phyloP scores from a whole-genome alignment of 2,329 filamentous ascomycete genomes.

The Sporothrix pallida region DNA sequence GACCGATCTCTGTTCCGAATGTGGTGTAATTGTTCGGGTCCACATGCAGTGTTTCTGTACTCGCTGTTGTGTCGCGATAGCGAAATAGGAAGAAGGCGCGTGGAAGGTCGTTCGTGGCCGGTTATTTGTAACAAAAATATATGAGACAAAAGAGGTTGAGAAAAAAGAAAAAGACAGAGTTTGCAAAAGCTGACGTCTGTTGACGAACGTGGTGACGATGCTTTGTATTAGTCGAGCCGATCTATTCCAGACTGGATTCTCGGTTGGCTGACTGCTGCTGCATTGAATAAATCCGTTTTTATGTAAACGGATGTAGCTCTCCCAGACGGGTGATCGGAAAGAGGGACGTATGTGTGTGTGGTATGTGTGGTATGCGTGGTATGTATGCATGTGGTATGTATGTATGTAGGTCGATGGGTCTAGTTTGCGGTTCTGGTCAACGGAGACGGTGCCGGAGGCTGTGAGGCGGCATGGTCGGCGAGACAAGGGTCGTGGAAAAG shows the following conservation, averaged over 20 bases:
- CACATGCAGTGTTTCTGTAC: constrained; percentile 12
- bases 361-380: not conserved
- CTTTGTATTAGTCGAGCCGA: constrained; percentile 9
- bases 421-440: not conserved
- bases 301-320: not conserved
- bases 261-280: not conserved
- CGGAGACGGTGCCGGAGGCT: constrained; percentile 19
- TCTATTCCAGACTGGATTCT: constrained; percentile 9
- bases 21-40: constrained; percentile 18
- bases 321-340: not conserved
- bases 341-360: not conserved
- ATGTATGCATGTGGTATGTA: not conserved
- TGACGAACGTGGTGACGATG: not conserved
- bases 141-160: not conserved
- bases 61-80: not conserved
- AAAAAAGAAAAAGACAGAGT: not conserved
- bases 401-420: not conserved
- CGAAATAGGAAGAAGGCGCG: not conserved
- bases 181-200: not conserved
- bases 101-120: not conserved
- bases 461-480: constrained; percentile 2
- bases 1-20: constrained; percentile 32
- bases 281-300: not conserved
- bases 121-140: not conserved
- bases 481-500: constrained; percentile 15